These are phyloP conservation scores for Cyberlindnera maritima DNA, from an alignment of 805 yeast species.

Conservation along the genomic window DNA sequence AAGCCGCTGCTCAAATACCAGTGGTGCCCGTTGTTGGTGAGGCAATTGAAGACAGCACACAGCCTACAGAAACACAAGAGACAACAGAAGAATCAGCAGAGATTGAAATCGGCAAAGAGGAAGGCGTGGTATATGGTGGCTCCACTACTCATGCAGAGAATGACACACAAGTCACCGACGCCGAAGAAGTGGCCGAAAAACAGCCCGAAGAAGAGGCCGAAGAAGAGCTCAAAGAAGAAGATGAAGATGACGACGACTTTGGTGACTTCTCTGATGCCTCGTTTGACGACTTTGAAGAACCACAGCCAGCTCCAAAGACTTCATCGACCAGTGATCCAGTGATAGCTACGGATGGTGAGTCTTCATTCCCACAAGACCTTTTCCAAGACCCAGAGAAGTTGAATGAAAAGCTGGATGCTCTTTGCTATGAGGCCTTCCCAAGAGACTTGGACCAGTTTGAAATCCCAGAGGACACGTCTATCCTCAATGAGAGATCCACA, in stretches of 20 bases:
- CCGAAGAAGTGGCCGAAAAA: too few relatives aligned
- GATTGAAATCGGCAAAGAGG: too few relatives aligned
- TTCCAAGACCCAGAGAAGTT: constrained; percentile 12
- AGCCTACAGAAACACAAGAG: too few relatives aligned
- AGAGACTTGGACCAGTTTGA: constrained; percentile 4
- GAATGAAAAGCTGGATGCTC: constrained; percentile 7
- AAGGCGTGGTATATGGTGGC: too few relatives aligned
- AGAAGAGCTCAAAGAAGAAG: background rate
- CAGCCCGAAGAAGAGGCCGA: background rate
- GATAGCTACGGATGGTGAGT: background rate
- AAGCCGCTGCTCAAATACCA: too few relatives aligned
- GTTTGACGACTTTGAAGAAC: constrained; percentile 31
- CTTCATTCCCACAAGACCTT: constrained; percentile 17
- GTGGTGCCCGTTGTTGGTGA: too few relatives aligned
- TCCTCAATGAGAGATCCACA: constrained; percentile 34
- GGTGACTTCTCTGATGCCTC: constrained; percentile 35
- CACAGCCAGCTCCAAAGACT: constrained; percentile 7
- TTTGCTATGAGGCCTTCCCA: constrained; percentile 15
- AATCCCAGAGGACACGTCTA: constrained; percentile 11
- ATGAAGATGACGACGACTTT: constrained; percentile 30
- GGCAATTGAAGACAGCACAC: too few relatives aligned
- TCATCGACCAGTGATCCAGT: background rate
- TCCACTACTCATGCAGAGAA: too few relatives aligned
- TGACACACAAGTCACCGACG: too few relatives aligned
- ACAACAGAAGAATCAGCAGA: too few relatives aligned